Evolutionary conservation across 345 rosid species (phyloP).

Genomic region (Sisymbrium irio): DNA sequence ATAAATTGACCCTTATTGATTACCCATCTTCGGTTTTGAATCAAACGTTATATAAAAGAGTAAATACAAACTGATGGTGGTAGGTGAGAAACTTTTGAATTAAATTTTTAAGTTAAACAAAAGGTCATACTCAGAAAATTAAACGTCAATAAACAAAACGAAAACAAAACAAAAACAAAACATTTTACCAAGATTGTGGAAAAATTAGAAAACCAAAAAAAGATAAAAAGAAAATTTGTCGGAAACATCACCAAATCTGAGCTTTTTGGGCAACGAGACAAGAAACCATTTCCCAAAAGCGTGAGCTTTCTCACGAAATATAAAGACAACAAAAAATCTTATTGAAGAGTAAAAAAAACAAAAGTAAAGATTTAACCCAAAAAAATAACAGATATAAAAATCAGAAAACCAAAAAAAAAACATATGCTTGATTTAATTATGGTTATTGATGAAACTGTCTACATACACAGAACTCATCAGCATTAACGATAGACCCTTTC

Average conservation of each 20-base stretch:
- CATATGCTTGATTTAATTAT: background rate
- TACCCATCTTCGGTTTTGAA: constrained; percentile 14
- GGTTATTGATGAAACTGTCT: background rate
- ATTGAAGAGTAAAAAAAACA: background rate
- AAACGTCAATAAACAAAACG: constrained; percentile 4
- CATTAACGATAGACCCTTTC: background rate
- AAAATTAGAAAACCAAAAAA: background rate
- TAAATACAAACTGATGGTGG: constrained; percentile 24
- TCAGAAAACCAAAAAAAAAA: background rate
- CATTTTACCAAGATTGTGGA: background rate
- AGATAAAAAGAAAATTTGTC: constrained; percentile 18
- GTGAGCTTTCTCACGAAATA: constrained; percentile 30
- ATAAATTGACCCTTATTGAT: constrained; percentile 7
- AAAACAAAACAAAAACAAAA: constrained; percentile 8
- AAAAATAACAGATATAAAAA: background rate
- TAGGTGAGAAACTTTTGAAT: constrained; percentile 19
- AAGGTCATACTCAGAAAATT: background rate
- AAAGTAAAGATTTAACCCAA: constrained; percentile 4
- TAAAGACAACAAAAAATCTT: background rate
- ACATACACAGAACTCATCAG: background rate
- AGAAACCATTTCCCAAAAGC: constrained; percentile 35
- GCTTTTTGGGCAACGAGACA: constrained; percentile 36
- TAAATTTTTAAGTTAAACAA: constrained; percentile 4
- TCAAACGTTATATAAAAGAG: constrained; percentile 18
- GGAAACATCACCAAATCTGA: constrained; percentile 36